Percentiles rank a stretch among this genome's conserved stretches.
Evolutionary conservation across 371 early-diverging fungal genomes (phyloP).

Genomic region (Haplosporangium sp.): DNA sequence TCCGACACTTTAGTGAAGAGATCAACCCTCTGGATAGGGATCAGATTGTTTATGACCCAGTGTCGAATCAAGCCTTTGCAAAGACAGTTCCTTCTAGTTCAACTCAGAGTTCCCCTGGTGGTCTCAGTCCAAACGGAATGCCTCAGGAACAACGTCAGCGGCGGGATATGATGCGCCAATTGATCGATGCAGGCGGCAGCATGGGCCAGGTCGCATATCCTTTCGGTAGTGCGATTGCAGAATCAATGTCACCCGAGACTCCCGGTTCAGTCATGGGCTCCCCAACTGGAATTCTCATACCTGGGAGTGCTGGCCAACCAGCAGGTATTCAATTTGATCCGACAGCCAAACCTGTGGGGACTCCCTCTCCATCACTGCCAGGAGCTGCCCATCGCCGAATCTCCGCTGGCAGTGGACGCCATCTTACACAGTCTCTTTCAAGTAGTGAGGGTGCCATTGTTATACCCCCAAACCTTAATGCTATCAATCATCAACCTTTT

Average conservation of each 20-base stretch:
- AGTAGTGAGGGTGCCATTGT: constrained; percentile 24
- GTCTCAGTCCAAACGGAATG: constrained; percentile 38
- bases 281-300: constrained; percentile 27
- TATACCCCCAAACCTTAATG: constrained; percentile 19
- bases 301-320: constrained; percentile 18
- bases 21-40: constrained; percentile 48
- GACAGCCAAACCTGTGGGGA: constrained; percentile 26
- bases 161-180: constrained; percentile 31
- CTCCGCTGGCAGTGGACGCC: constrained; percentile 28
- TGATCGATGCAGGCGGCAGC: constrained; percentile 34
- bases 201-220: constrained; percentile 9
- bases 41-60: constrained; percentile 34
- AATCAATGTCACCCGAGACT: constrained; percentile 29
- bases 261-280: constrained; percentile 24
- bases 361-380: constrained; percentile 18
- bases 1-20: constrained; percentile 48
- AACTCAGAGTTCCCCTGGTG: constrained; percentile 47
- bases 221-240: constrained; percentile 8
- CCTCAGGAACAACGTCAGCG: constrained; percentile 19
- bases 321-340: constrained; percentile 45
- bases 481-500: constrained; percentile 31
- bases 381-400: constrained; percentile 25
- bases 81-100: constrained; percentile 21
- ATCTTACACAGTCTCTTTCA: constrained; percentile 7
- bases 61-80: constrained; percentile 43